These are phyloP conservation scores for Aleurites moluccanus DNA, from an alignment of 441 rosid species.

Conservation along the genomic window DNA sequence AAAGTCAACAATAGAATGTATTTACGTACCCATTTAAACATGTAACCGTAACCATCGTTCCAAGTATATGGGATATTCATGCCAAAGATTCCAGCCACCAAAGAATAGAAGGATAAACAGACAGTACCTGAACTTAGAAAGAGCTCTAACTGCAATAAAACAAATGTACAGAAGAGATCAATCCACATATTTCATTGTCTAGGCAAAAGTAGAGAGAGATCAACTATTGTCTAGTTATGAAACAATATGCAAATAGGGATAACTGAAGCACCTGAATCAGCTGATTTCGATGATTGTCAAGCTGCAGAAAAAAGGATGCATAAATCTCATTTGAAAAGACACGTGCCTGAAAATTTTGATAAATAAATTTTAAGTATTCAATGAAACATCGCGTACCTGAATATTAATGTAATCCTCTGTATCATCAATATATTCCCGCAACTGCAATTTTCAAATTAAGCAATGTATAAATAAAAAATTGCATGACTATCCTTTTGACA, in stretches of 20 bases:
- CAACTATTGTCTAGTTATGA: not conserved
- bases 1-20: constrained; percentile 2
- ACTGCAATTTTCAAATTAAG: constrained; percentile 47
- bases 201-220: not conserved
- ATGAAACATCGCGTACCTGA: constrained; percentile 49
- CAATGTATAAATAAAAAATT: not conserved
- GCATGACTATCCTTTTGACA: not conserved
- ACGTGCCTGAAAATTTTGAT: not conserved
- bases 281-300: constrained; percentile 98
- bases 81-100: constrained; percentile 83
- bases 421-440: constrained; percentile 93
- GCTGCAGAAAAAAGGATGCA: constrained; percentile 46
- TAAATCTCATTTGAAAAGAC: not conserved
- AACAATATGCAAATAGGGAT: not conserved
- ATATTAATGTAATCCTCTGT: constrained; percentile 98
- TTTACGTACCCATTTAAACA: constrained; percentile 73
- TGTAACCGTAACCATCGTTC: constrained; percentile 64
- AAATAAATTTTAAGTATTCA: constrained; percentile 2
- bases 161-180: not conserved
- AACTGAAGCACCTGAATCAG: constrained; percentile 70
- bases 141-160: constrained; percentile 73
- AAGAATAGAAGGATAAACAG: constrained; percentile 59
- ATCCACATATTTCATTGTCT: not conserved
- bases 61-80: constrained; percentile 91
- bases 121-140: constrained; percentile 82